These are phyloP conservation scores for Pyricularia pennisetigena DNA, from an alignment of 2,329 filamentous ascomycete species.

Conservation along the genomic window DNA sequence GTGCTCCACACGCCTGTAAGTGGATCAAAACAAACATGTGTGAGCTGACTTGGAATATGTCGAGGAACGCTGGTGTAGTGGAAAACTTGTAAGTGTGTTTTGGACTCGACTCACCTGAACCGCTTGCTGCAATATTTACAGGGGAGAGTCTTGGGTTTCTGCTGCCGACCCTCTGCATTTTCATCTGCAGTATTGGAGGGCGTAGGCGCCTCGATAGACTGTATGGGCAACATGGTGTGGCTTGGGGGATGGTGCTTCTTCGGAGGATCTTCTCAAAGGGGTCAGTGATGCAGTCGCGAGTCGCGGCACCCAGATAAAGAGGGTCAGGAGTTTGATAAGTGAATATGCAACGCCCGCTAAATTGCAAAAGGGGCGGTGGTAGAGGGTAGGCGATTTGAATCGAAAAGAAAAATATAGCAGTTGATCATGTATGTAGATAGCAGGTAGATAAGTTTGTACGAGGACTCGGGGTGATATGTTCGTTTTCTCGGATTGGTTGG, in stretches of 20 bases:
- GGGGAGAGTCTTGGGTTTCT: slow-evolving; percentile 51
- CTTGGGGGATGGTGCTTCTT: neutral
- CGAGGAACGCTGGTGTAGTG: slow-evolving; percentile 15
- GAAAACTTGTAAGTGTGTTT: slow-evolving; percentile 9
- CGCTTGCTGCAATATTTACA: slow-evolving; percentile 55
- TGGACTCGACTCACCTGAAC: slow-evolving; percentile 40
- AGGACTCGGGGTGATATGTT: neutral
- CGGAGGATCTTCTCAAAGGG: neutral
- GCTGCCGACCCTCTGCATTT: slow-evolving; percentile 40
- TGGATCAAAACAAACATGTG: slow-evolving; percentile 18
- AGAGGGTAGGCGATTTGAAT: neutral
- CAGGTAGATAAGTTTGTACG: neutral
- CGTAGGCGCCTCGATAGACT: slow-evolving; percentile 38
- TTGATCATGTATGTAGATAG: neutral
- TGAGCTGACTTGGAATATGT: slow-evolving; percentile 25
- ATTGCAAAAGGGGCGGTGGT: neutral
- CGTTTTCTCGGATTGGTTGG: neutral
- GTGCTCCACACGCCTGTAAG: slow-evolving; percentile 51
- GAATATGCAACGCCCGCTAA: neutral
- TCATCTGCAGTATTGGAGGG: slow-evolving; percentile 30
- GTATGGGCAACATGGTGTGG: slow-evolving; percentile 37
- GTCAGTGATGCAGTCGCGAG: neutral
- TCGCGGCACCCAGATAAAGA: neutral
- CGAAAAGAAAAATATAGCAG: neutral
- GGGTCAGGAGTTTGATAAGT: neutral